Percentiles rank a stretch among this genome's conserved stretches.
phyloP scores from a whole-genome alignment of 345 rosid genomes.

The Eutrema japonicum region DNA sequence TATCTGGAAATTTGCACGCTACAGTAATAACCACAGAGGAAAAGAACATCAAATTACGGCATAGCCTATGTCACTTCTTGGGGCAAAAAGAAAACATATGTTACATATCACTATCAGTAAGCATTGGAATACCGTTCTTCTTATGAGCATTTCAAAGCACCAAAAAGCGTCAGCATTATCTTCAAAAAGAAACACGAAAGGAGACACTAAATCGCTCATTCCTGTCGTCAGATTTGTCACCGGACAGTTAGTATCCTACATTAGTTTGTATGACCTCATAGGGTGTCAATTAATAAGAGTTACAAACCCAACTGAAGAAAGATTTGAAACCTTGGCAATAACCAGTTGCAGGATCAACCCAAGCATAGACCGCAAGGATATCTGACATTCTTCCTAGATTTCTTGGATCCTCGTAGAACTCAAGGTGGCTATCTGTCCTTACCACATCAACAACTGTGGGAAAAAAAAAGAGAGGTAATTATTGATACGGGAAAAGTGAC shows the following conservation, averaged over 20 bases:
- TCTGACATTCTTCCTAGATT: constrained; percentile 85
- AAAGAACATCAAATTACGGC: constrained; percentile 27
- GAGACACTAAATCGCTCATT: constrained; percentile 86
- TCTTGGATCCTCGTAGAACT: constrained; percentile 66
- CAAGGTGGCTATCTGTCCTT: constrained; percentile 80
- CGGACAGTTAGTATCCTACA: constrained; percentile 3
- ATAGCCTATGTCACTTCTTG: constrained; percentile 14
- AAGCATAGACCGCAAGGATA: constrained; percentile 87
- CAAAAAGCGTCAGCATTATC: constrained; percentile 86
- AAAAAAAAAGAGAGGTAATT: constrained; percentile 28
- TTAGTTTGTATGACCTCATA: constrained; percentile 8
- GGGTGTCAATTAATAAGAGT: constrained; percentile 2
- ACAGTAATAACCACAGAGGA: constrained; percentile 26
- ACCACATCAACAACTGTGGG: constrained; percentile 80
- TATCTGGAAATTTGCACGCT: constrained; percentile 76
- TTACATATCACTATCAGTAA: constrained; percentile 13
- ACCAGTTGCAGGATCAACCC: constrained; percentile 88
- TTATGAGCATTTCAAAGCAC: constrained; percentile 90
- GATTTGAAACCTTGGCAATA: constrained; percentile 72
- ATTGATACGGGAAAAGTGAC: background rate
- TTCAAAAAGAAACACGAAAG: constrained; percentile 77
- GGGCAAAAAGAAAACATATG: constrained; percentile 11
- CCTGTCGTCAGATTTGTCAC: constrained; percentile 52
- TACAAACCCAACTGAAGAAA: constrained; percentile 10
- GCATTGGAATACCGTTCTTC: constrained; percentile 67